Percentiles rank a stretch among this genome's conserved stretches.
phyloP scores from a whole-genome alignment of 805 yeast genomes.

The Phaffomyces thermotolerans region DNA sequence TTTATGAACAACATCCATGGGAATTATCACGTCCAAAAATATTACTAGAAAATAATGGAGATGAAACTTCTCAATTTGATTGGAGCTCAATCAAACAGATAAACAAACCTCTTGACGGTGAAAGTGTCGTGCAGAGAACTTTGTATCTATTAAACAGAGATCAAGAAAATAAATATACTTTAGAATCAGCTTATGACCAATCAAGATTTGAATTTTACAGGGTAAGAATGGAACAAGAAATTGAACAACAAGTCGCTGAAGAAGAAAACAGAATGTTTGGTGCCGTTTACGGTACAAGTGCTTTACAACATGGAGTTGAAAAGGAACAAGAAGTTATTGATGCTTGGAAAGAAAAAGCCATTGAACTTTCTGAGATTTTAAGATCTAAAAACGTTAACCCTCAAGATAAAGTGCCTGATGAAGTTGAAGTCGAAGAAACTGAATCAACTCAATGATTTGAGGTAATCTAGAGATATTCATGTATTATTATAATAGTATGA shows the following conservation, averaged over 20 bases:
- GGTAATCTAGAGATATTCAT: too few species aligned
- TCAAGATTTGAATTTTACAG: conserved; percentile 87
- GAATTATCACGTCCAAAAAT: conserved; percentile 87
- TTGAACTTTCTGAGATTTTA: conserved; percentile 51
- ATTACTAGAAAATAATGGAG: conserved; percentile 67
- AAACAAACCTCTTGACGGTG: conserved; percentile 78
- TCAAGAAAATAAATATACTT: conserved; percentile 22
- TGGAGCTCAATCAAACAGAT: conserved; percentile 78
- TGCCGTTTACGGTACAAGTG: conserved; percentile 55
- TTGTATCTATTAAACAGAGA: conserved; percentile 40
- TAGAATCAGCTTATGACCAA: conserved; percentile 67
- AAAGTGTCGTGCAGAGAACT: conserved; percentile 74
- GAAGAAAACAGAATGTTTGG: conserved; percentile 90
- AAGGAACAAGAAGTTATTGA: conserved; percentile 66
- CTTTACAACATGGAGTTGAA: conserved; percentile 59
- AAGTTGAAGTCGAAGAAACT: not conserved
- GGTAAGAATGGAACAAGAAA: conserved; percentile 76
- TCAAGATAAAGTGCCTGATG: conserved; percentile 3
- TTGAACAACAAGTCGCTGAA: conserved; percentile 58
- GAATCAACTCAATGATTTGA: not conserved
- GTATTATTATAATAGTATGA: too few species aligned
- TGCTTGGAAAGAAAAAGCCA: conserved; percentile 68
- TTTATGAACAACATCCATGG: conserved; percentile 96
- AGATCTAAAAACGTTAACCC: conserved; percentile 16
- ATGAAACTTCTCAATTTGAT: conserved; percentile 46